Base-by-base conservation (phyloP, 345 rosid species). In the Excoecaria cochinchinensis region DNA sequence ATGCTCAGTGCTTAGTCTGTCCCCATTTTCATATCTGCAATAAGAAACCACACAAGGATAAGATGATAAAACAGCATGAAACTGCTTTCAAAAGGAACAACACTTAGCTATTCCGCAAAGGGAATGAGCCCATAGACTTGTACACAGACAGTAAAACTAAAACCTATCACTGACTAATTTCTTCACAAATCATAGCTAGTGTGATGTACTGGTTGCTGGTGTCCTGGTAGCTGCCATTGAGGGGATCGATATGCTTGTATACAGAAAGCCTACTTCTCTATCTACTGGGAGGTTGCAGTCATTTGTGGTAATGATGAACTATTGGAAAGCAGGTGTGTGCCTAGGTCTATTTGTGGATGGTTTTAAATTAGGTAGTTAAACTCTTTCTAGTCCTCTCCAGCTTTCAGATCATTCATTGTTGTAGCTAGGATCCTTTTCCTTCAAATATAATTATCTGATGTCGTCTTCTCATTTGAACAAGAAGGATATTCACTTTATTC, bases 291-390 rank as follows among this genome's bases (percentile, higher is more conserved):
- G 92, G 81, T 74, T 92, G 61, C 88, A 88, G 81, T 87, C 92
- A 22, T 89, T 92, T 82, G 92, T 95, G 76, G 88, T 80, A 21
- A 82, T 95, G 90, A 73, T 92, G 86, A 95, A 95, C 79, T 93
- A 88, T 74, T 93, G 97, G 99, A 95, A 93, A 88, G 98, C 99
- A 3, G 98, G 98, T 65, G 90, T 93, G 71, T 91, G 97, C 84
- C 84, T 95, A 79, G 98, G 99, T 58, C 98, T 93, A 77, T 93
- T 93, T 77, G 98, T 95, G n/a, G 98, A 95, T 82, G 99, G 98
- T 75, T 95, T 95, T 74, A 95, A 95, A 71, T 77, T 95, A 63
- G 96, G 99, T 56, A 95, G 99, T 79, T 95, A 56, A 73, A 69
- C 19, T 15, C 65, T 17, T 46, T 46, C 13, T 24, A 44, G 53